phyloP scores from a whole-genome alignment of 768 basidiomycete genomes.

The Rhizopogon rudus region DNA sequence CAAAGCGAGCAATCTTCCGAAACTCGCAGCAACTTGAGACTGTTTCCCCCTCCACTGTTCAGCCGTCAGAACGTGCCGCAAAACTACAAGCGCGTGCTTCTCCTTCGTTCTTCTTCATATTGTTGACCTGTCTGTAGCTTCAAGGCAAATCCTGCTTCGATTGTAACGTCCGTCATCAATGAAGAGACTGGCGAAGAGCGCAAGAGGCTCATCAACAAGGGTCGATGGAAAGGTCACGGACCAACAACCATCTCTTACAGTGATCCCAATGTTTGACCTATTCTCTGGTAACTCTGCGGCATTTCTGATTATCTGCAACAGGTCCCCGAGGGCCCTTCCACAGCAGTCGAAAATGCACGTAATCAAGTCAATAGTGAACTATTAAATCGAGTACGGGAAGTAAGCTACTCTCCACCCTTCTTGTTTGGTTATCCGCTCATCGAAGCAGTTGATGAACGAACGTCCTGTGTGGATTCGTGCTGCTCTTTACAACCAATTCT shows the following conservation, averaged over 20 bases:
- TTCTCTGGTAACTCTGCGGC: background rate
- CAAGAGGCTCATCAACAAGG: slow-evolving; percentile 77
- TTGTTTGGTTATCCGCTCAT: slow-evolving; percentile 12
- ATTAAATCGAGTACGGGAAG: slow-evolving; percentile 50
- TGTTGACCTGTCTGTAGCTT: slow-evolving; percentile 41
- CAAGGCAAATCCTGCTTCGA: slow-evolving; percentile 72
- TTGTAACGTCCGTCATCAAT: slow-evolving; percentile 59
- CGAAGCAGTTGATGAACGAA: slow-evolving; percentile 56
- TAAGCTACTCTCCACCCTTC: slow-evolving; percentile 16
- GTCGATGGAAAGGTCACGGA: slow-evolving; percentile 83
- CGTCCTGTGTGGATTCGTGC: slow-evolving; percentile 90
- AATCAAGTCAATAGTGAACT: slow-evolving; percentile 50
- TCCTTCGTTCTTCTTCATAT: background rate
- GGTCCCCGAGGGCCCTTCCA: slow-evolving; percentile 65
- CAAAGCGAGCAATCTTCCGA: slow-evolving; percentile 9
- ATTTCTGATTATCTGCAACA: slow-evolving; percentile 18
- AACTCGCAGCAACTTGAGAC: slow-evolving; percentile 55
- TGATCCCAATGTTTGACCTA: slow-evolving; percentile 40
- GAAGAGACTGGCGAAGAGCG: slow-evolving; percentile 78
- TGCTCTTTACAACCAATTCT: slow-evolving; percentile 80
- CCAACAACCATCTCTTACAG: slow-evolving; percentile 66
- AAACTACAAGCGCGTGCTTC: slow-evolving; percentile 61
- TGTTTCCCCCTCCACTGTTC: slow-evolving; percentile 89
- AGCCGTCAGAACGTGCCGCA: slow-evolving; percentile 76
- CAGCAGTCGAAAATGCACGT: slow-evolving; percentile 56